phyloP scores from a whole-genome alignment of 31 red algal genomes.

The Porphyra umbilicalis region DNA sequence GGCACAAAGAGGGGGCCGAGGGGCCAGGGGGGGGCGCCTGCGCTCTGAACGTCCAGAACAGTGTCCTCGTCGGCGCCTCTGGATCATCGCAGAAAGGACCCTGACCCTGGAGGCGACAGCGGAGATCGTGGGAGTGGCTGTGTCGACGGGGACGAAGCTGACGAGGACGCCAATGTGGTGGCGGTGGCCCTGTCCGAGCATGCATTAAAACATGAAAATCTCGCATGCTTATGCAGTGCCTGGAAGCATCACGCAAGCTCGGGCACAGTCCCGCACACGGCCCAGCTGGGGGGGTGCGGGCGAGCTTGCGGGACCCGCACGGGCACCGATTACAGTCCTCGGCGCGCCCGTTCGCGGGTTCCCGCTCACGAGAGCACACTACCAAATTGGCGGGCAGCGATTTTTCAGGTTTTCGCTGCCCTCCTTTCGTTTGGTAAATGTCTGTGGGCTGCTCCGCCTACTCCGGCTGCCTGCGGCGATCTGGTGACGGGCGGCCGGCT shows the following conservation, averaged over 20 bases:
- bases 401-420: neutral
- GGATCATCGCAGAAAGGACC: no score
- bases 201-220: neutral
- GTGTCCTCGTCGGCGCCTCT: no score
- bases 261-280: neutral
- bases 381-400: no score
- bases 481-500: no score
- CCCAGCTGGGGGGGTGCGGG: neutral
- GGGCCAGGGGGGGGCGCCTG: no score
- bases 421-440: neutral
- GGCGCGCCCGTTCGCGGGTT: neutral
- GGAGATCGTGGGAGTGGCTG: no score
- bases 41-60: no score
- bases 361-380: neutral
- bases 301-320: neutral
- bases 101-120: no score
- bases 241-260: neutral
- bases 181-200: neutral
- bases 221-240: neutral
- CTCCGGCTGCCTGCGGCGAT: no score
- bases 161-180: no score
- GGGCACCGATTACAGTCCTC: neutral
- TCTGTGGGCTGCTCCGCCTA: neutral
- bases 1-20: no score
- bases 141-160: no score